Evolutionary conservation across 1,139 yeast genomes (phyloP).

Genomic region (Starmera stellimalicola): DNA sequence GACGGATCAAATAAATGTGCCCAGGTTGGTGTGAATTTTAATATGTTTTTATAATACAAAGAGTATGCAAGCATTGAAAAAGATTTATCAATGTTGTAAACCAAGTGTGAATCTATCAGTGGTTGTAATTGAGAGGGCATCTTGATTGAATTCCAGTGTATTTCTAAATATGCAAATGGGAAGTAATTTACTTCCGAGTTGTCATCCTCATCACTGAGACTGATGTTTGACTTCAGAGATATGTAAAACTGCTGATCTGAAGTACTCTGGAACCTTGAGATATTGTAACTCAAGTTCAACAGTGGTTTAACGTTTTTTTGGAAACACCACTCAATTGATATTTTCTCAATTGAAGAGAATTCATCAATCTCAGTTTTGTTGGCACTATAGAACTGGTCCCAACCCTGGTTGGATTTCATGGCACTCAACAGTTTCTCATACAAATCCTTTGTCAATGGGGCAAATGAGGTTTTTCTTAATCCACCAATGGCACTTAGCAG

Average conservation of each 20-base stretch:
- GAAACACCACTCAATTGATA: conserved; percentile 42
- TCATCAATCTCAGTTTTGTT: conserved; percentile 3
- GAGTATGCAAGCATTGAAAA: conserved; percentile 25
- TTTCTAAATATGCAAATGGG: conserved; percentile 25
- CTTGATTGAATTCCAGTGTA: conserved; percentile 8
- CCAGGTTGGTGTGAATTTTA: conserved; percentile 22
- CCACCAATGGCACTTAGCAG: conserved; percentile 44
- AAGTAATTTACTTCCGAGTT: conserved; percentile 21
- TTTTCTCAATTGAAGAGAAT: conserved; percentile 26
- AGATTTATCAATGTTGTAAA: conserved; percentile 24
- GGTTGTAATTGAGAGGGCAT: conserved; percentile 7
- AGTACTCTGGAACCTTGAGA: conserved; percentile 37
- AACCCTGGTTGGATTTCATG: conserved; percentile 6
- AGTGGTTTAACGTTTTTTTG: conserved; percentile 39
- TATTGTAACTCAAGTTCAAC: conserved; percentile 32
- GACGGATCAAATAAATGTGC: conserved; percentile 18
- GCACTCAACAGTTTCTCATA: conserved; percentile 12
- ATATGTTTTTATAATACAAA: conserved; percentile 13
- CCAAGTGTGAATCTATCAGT: conserved; percentile 25
- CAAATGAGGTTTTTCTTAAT: conserved; percentile 34
- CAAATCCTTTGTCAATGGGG: conserved; percentile 17
- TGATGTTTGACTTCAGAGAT: conserved; percentile 23
- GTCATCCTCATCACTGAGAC: conserved; percentile 10
- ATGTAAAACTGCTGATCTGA: conserved; percentile 22
- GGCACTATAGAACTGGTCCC: conserved; percentile 6